Conservation (phyloP, 768 basidiomycete species). For the Tricholoma flavovirens region DNA sequence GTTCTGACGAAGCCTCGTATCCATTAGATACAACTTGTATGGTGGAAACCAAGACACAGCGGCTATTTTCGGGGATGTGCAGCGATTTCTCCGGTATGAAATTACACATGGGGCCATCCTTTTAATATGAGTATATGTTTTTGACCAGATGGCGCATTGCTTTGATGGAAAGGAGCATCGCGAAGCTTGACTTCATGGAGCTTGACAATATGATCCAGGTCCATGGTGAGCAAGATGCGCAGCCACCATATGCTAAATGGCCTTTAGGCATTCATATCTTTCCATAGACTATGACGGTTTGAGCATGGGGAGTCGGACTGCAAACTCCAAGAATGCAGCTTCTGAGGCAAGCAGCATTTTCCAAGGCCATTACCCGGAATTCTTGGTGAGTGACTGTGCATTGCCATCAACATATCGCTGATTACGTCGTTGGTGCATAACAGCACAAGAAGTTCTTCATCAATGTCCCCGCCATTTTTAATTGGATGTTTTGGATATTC, state of each 20-base stretch:
- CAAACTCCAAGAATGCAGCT: slow-evolving; percentile 75
- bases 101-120: not conserved
- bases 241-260: not conserved
- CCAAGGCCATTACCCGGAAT: slow-evolving; percentile 71
- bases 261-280: not conserved
- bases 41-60: slow-evolving; percentile 63
- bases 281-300: slow-evolving; percentile 71
- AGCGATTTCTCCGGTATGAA: slow-evolving; percentile 67
- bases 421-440: not conserved
- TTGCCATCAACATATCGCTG: not conserved
- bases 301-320: slow-evolving; percentile 54
- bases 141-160: slow-evolving; percentile 58
- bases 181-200: slow-evolving; percentile 63
- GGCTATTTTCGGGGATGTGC: slow-evolving; percentile 70
- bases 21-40: slow-evolving; percentile 68
- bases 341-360: slow-evolving; percentile 71
- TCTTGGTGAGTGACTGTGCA: slow-evolving; percentile 43
- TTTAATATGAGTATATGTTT: slow-evolving; percentile 28
- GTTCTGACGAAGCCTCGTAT: not conserved
- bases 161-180: slow-evolving; percentile 66
- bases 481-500: slow-evolving; percentile 84
- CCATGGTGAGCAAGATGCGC: slow-evolving; percentile 44
- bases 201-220: slow-evolving; percentile 70
- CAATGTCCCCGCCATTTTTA: slow-evolving; percentile 69
- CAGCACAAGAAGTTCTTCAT: slow-evolving; percentile 77